Percentiles rank a stretch among this genome's conserved stretches.
phyloP scores from a whole-genome alignment of 495 filamentous ascomycete genomes.

The Penicillium arizonense region DNA sequence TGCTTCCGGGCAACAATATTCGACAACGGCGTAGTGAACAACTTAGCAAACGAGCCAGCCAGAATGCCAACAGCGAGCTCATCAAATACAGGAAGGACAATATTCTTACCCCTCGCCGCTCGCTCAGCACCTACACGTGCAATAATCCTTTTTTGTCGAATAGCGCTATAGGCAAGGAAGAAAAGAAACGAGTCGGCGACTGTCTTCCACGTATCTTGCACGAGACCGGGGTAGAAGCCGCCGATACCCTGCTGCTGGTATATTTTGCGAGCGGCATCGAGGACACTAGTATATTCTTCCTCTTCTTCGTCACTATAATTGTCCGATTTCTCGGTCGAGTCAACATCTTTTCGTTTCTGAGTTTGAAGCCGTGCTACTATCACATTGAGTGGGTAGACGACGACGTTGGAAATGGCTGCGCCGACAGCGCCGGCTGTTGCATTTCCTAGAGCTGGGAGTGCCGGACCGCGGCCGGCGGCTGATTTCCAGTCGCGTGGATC shows the following conservation, averaged over 20 bases:
- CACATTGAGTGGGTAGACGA: constrained; percentile 82
- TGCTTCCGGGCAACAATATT: constrained; percentile 85
- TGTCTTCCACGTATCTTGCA: constrained; percentile 69
- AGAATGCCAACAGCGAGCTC: constrained; percentile 75
- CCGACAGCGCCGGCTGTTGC: constrained; percentile 78
- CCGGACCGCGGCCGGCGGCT: constrained; percentile 42
- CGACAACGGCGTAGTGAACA: constrained; percentile 77
- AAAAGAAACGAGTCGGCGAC: constrained; percentile 79
- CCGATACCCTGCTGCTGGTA: constrained; percentile 64
- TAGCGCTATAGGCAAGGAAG: constrained; percentile 75
- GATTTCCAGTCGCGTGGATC: constrained; percentile 35
- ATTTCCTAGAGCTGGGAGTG: constrained; percentile 84
- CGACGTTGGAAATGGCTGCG: constrained; percentile 74
- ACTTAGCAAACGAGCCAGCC: constrained; percentile 73
- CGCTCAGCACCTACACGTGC: constrained; percentile 30
- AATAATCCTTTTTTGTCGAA: constrained; percentile 61
- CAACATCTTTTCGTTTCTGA: constrained; percentile 55
- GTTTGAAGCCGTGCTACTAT: constrained; percentile 83
- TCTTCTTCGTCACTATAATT: constrained; percentile 33
- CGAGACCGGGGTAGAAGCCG: constrained; percentile 74
- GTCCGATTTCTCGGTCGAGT: constrained; percentile 23
- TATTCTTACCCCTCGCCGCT: constrained; percentile 40
- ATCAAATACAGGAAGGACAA: constrained; percentile 60
- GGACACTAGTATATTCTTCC: constrained; percentile 57
- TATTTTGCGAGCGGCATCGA: constrained; percentile 71